Percentiles rank a stretch among this genome's conserved stretches.
These are phyloP conservation scores for Penicillium freii DNA, from an alignment of 2,329 filamentous ascomycete genomes.

Conservation along the genomic window DNA sequence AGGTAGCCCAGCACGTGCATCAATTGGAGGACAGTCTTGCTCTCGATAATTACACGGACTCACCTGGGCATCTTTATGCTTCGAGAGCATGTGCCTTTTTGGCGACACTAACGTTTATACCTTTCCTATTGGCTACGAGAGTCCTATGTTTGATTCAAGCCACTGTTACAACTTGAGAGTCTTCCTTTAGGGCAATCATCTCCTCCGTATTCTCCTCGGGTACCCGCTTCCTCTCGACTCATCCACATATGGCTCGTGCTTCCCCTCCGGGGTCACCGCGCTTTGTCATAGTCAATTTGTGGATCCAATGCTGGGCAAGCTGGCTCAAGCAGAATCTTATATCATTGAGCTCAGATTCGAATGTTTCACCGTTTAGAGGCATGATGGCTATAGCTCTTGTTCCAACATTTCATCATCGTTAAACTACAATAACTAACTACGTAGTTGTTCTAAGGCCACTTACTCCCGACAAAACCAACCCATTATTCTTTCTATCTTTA, in stretches of 20 bases:
- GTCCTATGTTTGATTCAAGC: not conserved
- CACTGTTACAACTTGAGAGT: not conserved
- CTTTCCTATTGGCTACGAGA: not conserved
- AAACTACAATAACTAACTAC: not conserved
- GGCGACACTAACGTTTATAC: not conserved
- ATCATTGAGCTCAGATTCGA: not conserved
- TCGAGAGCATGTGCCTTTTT: not conserved
- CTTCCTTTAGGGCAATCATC: not conserved
- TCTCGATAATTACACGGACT: not conserved
- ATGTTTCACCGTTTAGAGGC: not conserved
- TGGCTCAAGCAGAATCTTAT: not conserved
- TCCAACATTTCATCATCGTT: not conserved
- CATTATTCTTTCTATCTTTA: too few species aligned
- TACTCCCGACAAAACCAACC: not conserved
- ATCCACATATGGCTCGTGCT: not conserved
- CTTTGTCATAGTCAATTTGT: not conserved
- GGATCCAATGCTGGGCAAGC: not conserved
- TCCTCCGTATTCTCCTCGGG: not conserved
- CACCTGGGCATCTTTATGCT: not conserved
- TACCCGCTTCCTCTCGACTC: not conserved
- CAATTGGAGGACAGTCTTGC: not conserved
- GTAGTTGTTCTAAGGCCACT: not conserved
- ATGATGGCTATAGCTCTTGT: not conserved
- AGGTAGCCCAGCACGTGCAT: constrained; percentile 25
- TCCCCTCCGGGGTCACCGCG: not conserved